Evolutionary conservation across 225 moss, liverwort and hornwort genomes (phyloP).

Genomic region (Pleurozium schreberi): DNA sequence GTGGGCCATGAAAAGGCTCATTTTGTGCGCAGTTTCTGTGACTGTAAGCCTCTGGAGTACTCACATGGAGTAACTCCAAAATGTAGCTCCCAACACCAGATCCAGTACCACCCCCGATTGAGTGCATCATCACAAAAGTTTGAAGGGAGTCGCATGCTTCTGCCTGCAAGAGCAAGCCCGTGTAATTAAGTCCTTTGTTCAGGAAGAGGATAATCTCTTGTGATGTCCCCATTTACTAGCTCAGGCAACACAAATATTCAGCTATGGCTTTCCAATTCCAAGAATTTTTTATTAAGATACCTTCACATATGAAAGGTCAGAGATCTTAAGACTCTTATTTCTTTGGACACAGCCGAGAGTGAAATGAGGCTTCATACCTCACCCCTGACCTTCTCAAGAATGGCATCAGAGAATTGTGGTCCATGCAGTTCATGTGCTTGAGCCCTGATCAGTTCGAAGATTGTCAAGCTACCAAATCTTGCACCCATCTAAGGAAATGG

Average conservation of each 20-base stretch:
- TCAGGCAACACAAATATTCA: neutral
- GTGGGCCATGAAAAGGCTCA: neutral
- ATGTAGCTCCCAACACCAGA: slow-evolving; percentile 86
- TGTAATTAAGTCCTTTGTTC: neutral
- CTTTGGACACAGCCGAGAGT: neutral
- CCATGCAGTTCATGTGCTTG: slow-evolving; percentile 79
- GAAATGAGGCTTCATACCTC: slow-evolving; percentile 39
- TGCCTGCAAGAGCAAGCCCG: slow-evolving; percentile 34
- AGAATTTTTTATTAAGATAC: neutral
- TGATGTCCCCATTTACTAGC: neutral
- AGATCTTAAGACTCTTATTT: neutral
- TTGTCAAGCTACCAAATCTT: neutral
- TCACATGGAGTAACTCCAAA: slow-evolving; percentile 79
- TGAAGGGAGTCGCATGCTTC: slow-evolving; percentile 81
- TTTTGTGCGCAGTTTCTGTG: neutral
- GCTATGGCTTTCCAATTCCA: neutral
- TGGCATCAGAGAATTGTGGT: slow-evolving; percentile 52
- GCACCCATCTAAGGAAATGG: neutral
- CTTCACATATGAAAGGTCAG: neutral
- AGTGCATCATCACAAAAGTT: slow-evolving; percentile 91
- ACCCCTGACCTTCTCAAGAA: slow-evolving; percentile 59
- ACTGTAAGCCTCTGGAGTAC: neutral
- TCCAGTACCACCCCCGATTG: slow-evolving; percentile 90
- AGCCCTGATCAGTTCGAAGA: slow-evolving; percentile 41
- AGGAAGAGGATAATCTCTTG: neutral